A percentile compares a stretch with the other conserved stretches of the same genome.
These are phyloP conservation scores for Hypoxylon fuscum DNA, from an alignment of 495 filamentous ascomycete genomes.

Conservation along the genomic window DNA sequence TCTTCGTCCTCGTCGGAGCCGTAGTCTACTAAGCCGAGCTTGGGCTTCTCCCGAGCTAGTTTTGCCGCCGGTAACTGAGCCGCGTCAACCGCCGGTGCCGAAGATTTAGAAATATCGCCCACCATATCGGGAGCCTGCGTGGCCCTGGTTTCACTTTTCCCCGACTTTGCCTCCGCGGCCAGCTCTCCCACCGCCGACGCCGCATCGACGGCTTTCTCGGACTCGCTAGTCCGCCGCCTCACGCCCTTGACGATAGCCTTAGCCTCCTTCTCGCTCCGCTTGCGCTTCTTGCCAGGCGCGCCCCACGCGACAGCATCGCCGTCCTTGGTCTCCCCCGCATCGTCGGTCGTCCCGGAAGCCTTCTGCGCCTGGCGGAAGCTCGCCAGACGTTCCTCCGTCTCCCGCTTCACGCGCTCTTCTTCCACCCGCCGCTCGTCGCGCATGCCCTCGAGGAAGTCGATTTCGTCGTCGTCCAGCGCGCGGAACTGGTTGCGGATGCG, in stretches of 20 bases:
- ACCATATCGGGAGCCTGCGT: neutral
- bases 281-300: slow-evolving; percentile 32
- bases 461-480: slow-evolving; percentile 90
- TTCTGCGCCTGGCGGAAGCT: slow-evolving; percentile 71
- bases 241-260: slow-evolving; percentile 28
- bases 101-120: neutral
- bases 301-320: slow-evolving; percentile 14
- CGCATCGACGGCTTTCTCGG: slow-evolving; percentile 1
- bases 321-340: slow-evolving; percentile 15
- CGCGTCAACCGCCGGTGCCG: slow-evolving; percentile 12
- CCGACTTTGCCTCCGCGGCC: neutral
- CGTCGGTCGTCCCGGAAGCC: slow-evolving; percentile 45
- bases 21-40: slow-evolving; percentile 44
- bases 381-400: slow-evolving; percentile 77
- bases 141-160: neutral
- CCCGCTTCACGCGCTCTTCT: slow-evolving; percentile 76
- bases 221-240: slow-evolving; percentile 22
- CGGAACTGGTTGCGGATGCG: slow-evolving; percentile 94
- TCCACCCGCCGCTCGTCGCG: slow-evolving; percentile 72
- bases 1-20: slow-evolving; percentile 47
- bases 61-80: slow-evolving; percentile 3
- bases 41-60: slow-evolving; percentile 19
- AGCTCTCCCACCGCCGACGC: neutral
- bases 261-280: slow-evolving; percentile 29
- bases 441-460: slow-evolving; percentile 87